Base-by-base conservation (phyloP, 176 grass and related monocot genomes). In the Bromus sterilis region DNA sequence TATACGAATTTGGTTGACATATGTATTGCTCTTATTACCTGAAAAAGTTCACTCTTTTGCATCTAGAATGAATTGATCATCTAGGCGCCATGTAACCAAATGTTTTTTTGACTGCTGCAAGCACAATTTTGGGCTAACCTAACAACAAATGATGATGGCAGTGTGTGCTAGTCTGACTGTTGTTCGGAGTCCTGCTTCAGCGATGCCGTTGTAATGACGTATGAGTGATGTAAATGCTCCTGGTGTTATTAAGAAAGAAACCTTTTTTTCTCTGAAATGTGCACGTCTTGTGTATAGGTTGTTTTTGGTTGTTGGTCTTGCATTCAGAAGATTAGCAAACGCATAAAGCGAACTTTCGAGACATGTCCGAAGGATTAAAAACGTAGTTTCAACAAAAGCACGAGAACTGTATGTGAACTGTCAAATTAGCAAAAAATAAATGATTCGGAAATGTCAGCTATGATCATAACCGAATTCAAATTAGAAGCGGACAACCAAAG, bases 141-240 rank as follows among this genome's bases (percentile, higher is more conserved):
- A 61, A 56, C 77, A 81, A 81, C 82, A 80, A 68, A 89, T 89
- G 64, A 78, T 65, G 71, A 53, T 53, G 56, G 55, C 41, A 24
- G 13, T 56, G 18, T 76, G 33, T 77, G 78, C 82, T 32, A 4
- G 34, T 76, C 61, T 31, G 70, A 61, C 13, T 85, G 70, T 80
- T 85, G 87, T 81, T 78, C 18, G 42, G 69, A 53, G 25, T 40
- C 61, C 61, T 76, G 24, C 76, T 37, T 51, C n/a, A 53, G 51
- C 31, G 37, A 11, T 75, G 18, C 4, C 53, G 31, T 73, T 75
- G 48, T 65, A 74, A 21, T 53, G 49, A 34, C n/a, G 4, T 25
- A 40, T 34, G 44, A 37, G 29, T 46, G 49, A 42, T 85, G 87
- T 85, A 85, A 76, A 40, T 81, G 41, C 7, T 34, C 13, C 6